Conservation (phyloP, 1,284 basidiomycete genomes). For the Rhodotorula sp. region DNA sequence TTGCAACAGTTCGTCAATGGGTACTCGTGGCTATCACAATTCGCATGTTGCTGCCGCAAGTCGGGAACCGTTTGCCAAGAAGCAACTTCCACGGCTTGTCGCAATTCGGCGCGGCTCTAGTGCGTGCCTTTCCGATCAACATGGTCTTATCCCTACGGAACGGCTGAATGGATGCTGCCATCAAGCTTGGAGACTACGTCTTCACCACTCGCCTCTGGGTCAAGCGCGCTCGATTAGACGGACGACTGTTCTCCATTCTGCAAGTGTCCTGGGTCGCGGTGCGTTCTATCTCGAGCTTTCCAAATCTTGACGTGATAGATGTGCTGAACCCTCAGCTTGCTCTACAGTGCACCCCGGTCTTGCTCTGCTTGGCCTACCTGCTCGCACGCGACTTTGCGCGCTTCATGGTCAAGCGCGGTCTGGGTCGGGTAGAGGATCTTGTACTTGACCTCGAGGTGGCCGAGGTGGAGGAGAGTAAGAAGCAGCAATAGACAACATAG, state of each 20-base stretch:
- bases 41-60: background rate
- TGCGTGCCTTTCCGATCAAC: background rate
- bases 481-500: no score
- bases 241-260: background rate
- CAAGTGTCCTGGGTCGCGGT: background rate
- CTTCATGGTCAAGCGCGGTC: background rate
- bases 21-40: background rate
- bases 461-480: background rate
- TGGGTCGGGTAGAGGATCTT: background rate
- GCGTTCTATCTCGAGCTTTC: background rate
- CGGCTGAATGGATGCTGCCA: background rate
- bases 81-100: background rate
- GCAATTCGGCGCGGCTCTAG: background rate
- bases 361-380: background rate
- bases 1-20: background rate
- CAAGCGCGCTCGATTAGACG: background rate
- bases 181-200: background rate
- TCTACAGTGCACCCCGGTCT: background rate
- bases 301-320: background rate
- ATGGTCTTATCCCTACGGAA: background rate
- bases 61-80: background rate
- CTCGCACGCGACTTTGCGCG: background rate
- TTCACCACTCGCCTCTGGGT: background rate
- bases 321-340: background rate
- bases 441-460: background rate